Evolutionary conservation across 805 yeast genomes (phyloP).

Genomic region (Schizosaccharomyces cryophilus): DNA sequence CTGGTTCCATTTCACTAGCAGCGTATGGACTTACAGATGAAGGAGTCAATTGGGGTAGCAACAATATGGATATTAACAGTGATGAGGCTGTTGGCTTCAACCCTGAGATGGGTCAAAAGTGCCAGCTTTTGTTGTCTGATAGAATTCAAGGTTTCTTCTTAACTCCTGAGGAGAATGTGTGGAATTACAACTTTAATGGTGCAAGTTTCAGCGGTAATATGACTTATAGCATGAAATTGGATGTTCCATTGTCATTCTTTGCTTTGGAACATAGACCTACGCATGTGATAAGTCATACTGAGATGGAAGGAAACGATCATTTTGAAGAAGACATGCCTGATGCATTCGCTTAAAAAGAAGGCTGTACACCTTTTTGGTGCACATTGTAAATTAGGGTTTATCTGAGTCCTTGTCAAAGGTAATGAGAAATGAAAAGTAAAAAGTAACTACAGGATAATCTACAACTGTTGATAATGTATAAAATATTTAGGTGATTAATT

Average conservation of each 20-base stretch:
- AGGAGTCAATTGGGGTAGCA: slow-evolving; percentile 59
- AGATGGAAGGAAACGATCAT: slow-evolving; percentile 6
- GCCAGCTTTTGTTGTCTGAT: slow-evolving; percentile 53
- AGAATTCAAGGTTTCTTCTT: slow-evolving; percentile 56
- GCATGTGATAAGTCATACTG: slow-evolving; percentile 57
- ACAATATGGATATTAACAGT: slow-evolving; percentile 31
- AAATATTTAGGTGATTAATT: too few relatives aligned
- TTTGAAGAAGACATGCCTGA: slow-evolving; percentile 9
- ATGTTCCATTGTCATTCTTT: slow-evolving; percentile 60
- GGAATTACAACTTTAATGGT: slow-evolving; percentile 85
- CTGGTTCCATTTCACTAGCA: slow-evolving; percentile 62
- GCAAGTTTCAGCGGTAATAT: slow-evolving; percentile 50
- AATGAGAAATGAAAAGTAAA: too few relatives aligned
- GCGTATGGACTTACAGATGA: slow-evolving; percentile 35
- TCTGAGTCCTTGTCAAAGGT: too few relatives aligned
- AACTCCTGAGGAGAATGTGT: slow-evolving; percentile 60
- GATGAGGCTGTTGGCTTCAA: slow-evolving; percentile 43
- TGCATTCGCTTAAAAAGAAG: slow-evolving; percentile 7
- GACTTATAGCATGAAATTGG: slow-evolving; percentile 40
- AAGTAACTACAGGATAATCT: too few relatives aligned
- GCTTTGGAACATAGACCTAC: slow-evolving; percentile 70
- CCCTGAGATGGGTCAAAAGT: slow-evolving; percentile 29
- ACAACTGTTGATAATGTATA: too few relatives aligned
- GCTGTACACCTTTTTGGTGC: not conserved
- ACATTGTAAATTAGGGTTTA: too few relatives aligned